Base-by-base conservation (phyloP, 345 rosid genomes). In the Moricandia arvensis region DNA sequence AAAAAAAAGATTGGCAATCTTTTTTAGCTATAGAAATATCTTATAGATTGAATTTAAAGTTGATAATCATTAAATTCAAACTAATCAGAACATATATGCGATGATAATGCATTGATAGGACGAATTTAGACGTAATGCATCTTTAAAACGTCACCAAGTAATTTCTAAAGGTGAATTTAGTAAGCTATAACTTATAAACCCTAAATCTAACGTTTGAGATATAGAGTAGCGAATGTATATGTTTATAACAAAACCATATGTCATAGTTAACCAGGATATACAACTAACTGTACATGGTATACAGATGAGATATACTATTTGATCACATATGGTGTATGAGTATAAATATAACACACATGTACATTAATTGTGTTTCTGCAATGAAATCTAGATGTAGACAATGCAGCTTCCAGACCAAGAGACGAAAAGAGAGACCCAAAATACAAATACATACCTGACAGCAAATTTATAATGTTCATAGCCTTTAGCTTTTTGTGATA, bases 401-500 rank as follows among this genome's bases (percentile, higher is more conserved):
- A 7, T 30, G 38, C 63, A 59, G 68, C 69, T 30, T 68, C 61
- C 68, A 68, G 68, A 75, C 79, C 68, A 35, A 8, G 38, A 74
- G 72, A 66, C 67, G 30, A 45, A 75, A 68, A 68, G 58, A 76
- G 47, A 38, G 55, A n/a, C 57, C 43, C 63, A 54, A 69, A 61
- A 51, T 57, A 68, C 31, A 68, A n/a, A 8, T 10, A 70, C 69
- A 69, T 54, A 59, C 54, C 62, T 59, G 65, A 76, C 51, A 68
- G 1, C 55, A 21, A 45, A 1, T 41, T 18, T 8, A 10, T 17
- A 11, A 43, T 59, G 12, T 71, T 4, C 26, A 49, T 49, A 49
- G 61, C 53, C 43, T 57, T 33, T 49, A 75, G 63, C 69, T 51
- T 75, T n/a, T 37, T 51, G n/a, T 2, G 34, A 9, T n/a, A 53